Evolutionary conservation across 495 filamentous ascomycete genomes (phyloP).

Genomic region (Tuber magnatum): DNA sequence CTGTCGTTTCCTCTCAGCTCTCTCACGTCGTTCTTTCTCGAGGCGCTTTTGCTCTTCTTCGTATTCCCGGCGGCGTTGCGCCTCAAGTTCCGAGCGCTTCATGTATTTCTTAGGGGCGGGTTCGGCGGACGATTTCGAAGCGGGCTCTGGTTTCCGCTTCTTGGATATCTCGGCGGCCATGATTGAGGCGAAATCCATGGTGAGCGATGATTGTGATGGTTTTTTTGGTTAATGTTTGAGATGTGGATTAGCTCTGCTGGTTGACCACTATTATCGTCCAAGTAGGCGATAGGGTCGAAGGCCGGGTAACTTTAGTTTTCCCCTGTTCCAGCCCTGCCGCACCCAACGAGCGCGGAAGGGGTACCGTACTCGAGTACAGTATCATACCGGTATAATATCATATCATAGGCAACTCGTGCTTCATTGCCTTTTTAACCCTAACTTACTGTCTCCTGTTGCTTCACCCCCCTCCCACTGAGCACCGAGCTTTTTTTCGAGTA

Average conservation of each 20-base stretch:
- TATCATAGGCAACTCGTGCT: neutral
- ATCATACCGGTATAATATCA: no score
- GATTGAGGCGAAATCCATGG: slow-evolving; percentile 89
- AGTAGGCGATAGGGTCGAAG: neutral
- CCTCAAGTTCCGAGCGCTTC: slow-evolving; percentile 79
- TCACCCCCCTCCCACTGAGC: neutral
- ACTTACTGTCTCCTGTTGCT: neutral
- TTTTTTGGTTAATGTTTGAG: slow-evolving; percentile 5
- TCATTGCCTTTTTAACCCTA: neutral
- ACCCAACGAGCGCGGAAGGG: neutral
- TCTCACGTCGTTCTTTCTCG: slow-evolving; percentile 60
- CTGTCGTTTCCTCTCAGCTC: slow-evolving; percentile 68
- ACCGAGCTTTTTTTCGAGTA: neutral
- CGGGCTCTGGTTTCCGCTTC: slow-evolving; percentile 47
- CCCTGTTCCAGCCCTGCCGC: neutral
- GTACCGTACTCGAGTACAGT: neutral
- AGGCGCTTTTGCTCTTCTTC: slow-evolving; percentile 65
- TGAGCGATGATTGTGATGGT: slow-evolving; percentile 29
- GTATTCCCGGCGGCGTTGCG: slow-evolving; percentile 73
- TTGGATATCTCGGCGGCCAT: slow-evolving; percentile 88
- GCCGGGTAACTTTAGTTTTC: neutral
- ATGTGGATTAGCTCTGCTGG: neutral
- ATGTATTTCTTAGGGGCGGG: slow-evolving; percentile 65
- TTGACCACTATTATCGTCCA: neutral
- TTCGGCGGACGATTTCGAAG: slow-evolving; percentile 30